Conservation (phyloP, 2,329 filamentous ascomycete species). For the Emmonsia crescens region DNA sequence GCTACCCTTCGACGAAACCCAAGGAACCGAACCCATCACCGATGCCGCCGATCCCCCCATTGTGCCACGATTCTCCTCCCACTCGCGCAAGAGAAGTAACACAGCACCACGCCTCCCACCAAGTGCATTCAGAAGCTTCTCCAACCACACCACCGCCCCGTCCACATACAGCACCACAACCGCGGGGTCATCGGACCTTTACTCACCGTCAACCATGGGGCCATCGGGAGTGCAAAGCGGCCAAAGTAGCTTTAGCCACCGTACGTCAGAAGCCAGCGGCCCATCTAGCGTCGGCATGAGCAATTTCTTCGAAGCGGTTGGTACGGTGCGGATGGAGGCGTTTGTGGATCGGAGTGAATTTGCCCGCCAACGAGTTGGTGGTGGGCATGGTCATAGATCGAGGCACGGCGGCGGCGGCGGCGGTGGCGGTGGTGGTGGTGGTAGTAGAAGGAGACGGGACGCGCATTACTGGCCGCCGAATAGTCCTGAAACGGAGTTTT, state of each 20-base stretch:
- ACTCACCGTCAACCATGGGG: constrained; percentile 24
- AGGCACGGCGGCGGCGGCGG: constrained; percentile 16
- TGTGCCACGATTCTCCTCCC: constrained; percentile 45
- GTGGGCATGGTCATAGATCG: constrained; percentile 2
- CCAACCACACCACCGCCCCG: constrained; percentile 33
- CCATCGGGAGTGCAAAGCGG: constrained; percentile 22
- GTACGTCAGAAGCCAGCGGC: constrained; percentile 41
- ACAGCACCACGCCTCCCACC: constrained; percentile 62
- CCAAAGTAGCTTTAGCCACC: constrained; percentile 39
- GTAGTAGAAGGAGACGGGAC: constrained; percentile 17
- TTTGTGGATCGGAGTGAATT: constrained; percentile 57
- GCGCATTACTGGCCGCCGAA: constrained; percentile 27
- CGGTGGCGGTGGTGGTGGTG: constrained; percentile 1
- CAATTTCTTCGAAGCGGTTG: constrained; percentile 75
- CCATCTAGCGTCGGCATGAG: constrained; percentile 36
- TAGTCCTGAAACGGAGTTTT: constrained; percentile 25
- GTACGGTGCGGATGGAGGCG: constrained; percentile 92
- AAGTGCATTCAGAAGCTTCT: constrained; percentile 69
- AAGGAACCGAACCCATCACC: constrained; percentile 22
- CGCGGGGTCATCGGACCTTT: constrained; percentile 50
- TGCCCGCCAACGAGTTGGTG: constrained; percentile 15
- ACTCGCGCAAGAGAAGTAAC: constrained; percentile 80
- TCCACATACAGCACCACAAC: constrained; percentile 46
- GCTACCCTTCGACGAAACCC: constrained; percentile 19
- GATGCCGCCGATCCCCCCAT: constrained; percentile 41